Evolutionary conservation across 768 basidiomycete species (phyloP), one percentile per base, ranked within the genome.

Genomic region (Boletus bicolor): DNA sequence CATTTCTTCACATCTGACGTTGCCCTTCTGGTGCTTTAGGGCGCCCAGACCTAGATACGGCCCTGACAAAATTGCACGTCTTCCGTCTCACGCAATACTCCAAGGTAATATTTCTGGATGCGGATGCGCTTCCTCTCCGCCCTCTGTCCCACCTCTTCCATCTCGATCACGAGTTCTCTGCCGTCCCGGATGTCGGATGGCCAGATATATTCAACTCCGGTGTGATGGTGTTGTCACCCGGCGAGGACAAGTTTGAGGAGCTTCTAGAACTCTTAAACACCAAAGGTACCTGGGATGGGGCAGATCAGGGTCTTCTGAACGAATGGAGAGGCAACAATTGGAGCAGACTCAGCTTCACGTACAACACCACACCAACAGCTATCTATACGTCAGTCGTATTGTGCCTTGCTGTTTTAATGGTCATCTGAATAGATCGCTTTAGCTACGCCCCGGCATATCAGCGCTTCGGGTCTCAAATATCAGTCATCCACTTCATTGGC

Each of bases 141-240:
- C 91, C 96, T 30, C 77, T 99, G 52, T 89, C 92, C 36, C 94
- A 96, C 73, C 84, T 99, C n/a, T 98, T 99, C 73, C 77, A 79
- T 35, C 73, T 89, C 45, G 82, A 88, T 5, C 78, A 87, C 68
- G 86, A 91, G 58, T 94, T 99, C 68, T 87, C 94, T 41, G 97
- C 97, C 9, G 90, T 87, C 8, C 94, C 97, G 11, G 97, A 99
- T 72, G 91, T 94, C 34, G 97, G 97, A 62, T 99, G 97, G 97
- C 97, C 97, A 39, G 97, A 99, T 73, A 95, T 97, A 58, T 99
- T 99, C 78, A 99, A 99, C 72, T 96, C 95, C 24, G 97, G 97
- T 38, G 86, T 98, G 44, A 81, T 99, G 74, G 93, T 98, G 49
- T 73, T 93, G 37, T 79, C 82, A 51, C 94, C 94, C 1, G 84